Evolutionary conservation across 352 stramenopile species (phyloP).

Genomic region (Globisporangium iwayamae): DNA sequence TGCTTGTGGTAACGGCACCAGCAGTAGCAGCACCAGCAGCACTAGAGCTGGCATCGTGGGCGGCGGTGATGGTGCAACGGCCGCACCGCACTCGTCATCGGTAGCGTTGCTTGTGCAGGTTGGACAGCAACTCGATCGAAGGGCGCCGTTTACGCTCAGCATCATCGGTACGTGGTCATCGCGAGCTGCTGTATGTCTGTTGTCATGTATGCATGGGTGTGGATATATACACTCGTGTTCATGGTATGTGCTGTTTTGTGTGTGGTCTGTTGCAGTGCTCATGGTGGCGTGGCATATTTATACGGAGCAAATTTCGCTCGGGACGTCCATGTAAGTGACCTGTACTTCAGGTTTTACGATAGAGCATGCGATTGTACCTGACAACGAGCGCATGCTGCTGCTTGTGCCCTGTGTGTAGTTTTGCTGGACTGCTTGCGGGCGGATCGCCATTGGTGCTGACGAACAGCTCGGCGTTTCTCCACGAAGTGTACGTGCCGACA

Average conservation of each 20-base stretch:
- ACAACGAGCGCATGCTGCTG: neutral
- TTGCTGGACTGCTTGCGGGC: constrained; percentile 2
- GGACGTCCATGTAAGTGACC: constrained; percentile 8
- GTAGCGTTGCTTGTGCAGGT: constrained; percentile 14
- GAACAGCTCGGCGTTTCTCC: constrained; percentile 11
- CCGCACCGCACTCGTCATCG: constrained; percentile 6
- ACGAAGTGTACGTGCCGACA: constrained; percentile 13
- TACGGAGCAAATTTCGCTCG: constrained; percentile 13
- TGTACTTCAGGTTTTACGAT: neutral
- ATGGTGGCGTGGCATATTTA: constrained; percentile 14
- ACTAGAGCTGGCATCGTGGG: neutral
- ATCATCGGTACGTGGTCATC: constrained; percentile 8
- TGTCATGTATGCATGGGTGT: neutral
- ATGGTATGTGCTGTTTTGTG: no score
- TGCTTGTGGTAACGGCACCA: neutral
- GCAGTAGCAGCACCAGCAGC: neutral
- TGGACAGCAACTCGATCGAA: constrained; percentile 12
- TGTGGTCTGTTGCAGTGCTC: constrained; percentile 1
- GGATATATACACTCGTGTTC: neutral
- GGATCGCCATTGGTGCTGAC: constrained; percentile 3
- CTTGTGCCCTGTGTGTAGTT: neutral
- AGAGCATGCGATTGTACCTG: neutral
- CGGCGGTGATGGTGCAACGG: neutral
- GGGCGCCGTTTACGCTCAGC: constrained; percentile 13
- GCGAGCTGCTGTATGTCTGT: neutral